Conservation (phyloP, 495 filamentous ascomycete genomes). For the Pyrenula massariospora region DNA sequence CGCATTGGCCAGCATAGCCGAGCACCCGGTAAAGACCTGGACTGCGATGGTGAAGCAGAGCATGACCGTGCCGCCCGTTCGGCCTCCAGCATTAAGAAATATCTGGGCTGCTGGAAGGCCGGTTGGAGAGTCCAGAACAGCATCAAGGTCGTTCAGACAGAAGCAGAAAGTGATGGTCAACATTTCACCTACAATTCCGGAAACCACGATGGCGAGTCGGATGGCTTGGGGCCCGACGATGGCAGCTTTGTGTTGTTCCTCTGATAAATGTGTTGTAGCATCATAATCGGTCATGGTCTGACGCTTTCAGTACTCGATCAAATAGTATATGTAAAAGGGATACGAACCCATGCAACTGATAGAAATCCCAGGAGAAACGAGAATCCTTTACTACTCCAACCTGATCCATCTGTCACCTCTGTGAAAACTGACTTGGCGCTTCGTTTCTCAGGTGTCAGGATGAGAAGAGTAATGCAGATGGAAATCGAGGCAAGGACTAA, state of each 20-base stretch:
- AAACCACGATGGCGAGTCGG: conserved; percentile 50
- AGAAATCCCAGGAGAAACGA: conserved; percentile 60
- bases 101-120: conserved; percentile 61
- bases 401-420: conserved; percentile 52
- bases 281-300: neutral
- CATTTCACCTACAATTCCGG: conserved; percentile 51
- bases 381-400: conserved; percentile 52
- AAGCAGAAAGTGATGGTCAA: conserved; percentile 59
- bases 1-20: conserved; percentile 59
- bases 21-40: conserved; percentile 61
- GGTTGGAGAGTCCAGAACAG: conserved; percentile 46
- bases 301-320: neutral
- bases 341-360: conserved; percentile 47
- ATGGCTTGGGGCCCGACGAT: conserved; percentile 56
- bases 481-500: conserved; percentile 41
- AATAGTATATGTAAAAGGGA: neutral
- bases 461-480: conserved; percentile 51
- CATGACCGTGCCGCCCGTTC: conserved; percentile 49
- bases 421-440: conserved; percentile 56
- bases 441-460: conserved; percentile 53
- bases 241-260: conserved; percentile 62
- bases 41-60: conserved; percentile 60
- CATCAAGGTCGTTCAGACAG: conserved; percentile 54
- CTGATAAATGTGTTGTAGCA: conserved; percentile 44
- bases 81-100: conserved; percentile 56